Base-by-base conservation (phyloP, 2,329 filamentous ascomycete species). In the Trichoderma brevicompactum region DNA sequence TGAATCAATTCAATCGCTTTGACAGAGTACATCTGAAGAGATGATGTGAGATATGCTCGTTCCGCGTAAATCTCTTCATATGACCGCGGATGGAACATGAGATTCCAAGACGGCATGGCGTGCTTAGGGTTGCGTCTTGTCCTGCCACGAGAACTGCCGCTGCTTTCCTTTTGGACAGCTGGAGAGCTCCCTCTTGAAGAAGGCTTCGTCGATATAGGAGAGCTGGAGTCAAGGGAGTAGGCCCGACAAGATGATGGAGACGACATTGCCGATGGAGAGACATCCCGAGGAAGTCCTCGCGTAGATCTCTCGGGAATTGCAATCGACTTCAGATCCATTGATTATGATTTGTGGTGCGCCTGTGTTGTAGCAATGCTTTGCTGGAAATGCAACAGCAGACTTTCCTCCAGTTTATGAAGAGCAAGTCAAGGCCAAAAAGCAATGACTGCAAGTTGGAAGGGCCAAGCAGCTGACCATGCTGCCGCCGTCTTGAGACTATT, bases 1-100 rank as follows among this genome's bases (percentile, higher is more conserved):
- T 71, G 70, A 36, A 82, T 77, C 7, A 85, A 72, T 0, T 76
- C 72, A 0, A 73, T 71, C 0, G 80, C 76, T 7, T 75, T 75
- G 6, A 65, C 50, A 41, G 78, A 78, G 59, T 83, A 79, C 5
- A 74, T 70, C 28, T 81, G 77, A 0, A 86, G 77, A 9, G 72
- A 73, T 17, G 73, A 66, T 1, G 78, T 65, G 17, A 87, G 79
- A 65, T 85, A 85, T 7, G 78, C 72, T 12, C 78, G 76, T 69
- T 88, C 84, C 3, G 73, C 72, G 61, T 79, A 77, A 4, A 85
- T 74, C 5, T 79, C 77, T 17, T 79, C 75, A 55, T 81, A 77
- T 0, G 79, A 71, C 1, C 80, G 76, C 2, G 77, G 78, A 3
- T 76, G 72, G 50, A 80, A 72, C 64, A 76, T 69, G 15, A 68